A percentile compares a stretch with the other conserved stretches of the same genome.
Evolutionary conservation across 805 yeast genomes (phyloP).

Genomic region (Starmerella bombi): DNA sequence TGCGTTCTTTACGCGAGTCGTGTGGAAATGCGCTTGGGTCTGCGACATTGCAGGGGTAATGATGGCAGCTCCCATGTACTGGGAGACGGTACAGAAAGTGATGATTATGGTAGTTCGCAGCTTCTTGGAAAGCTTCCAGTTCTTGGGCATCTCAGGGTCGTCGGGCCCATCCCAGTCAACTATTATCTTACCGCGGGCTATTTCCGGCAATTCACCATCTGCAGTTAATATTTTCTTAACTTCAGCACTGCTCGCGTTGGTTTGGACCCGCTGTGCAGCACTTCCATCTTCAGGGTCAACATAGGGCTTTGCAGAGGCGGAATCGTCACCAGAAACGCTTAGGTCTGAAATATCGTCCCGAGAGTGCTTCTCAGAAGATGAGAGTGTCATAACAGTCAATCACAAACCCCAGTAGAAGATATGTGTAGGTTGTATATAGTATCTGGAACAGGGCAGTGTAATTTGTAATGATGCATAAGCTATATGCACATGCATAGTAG

Average conservation of each 20-base stretch:
- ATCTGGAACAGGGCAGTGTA: neutral
- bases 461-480: neutral
- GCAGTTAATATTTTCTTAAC: neutral
- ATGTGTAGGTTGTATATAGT: too few relatives aligned
- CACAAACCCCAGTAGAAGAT: too few relatives aligned
- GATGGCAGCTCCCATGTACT: conserved; percentile 48
- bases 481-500: too few relatives aligned
- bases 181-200: conserved; percentile 27
- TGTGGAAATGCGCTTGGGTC: conserved; percentile 32
- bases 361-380: neutral
- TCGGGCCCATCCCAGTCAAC: conserved; percentile 27
- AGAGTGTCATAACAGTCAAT: too few relatives aligned
- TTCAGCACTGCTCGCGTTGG: neutral
- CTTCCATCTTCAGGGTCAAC: neutral
- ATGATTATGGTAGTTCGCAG: conserved; percentile 30
- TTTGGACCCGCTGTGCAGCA: neutral
- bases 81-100: conserved; percentile 36
- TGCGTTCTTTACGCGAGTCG: conserved; percentile 34
- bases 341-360: neutral
- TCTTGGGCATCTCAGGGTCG: conserved; percentile 35
- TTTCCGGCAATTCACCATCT: neutral
- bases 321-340: neutral
- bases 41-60: conserved; percentile 41
- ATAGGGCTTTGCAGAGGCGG: neutral
- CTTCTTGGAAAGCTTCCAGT: conserved; percentile 40